Percentiles rank a stretch among this genome's conserved stretches.
phyloP scores from a whole-genome alignment of 2,329 filamentous ascomycete species.

The Xylariaceae sp. region DNA sequence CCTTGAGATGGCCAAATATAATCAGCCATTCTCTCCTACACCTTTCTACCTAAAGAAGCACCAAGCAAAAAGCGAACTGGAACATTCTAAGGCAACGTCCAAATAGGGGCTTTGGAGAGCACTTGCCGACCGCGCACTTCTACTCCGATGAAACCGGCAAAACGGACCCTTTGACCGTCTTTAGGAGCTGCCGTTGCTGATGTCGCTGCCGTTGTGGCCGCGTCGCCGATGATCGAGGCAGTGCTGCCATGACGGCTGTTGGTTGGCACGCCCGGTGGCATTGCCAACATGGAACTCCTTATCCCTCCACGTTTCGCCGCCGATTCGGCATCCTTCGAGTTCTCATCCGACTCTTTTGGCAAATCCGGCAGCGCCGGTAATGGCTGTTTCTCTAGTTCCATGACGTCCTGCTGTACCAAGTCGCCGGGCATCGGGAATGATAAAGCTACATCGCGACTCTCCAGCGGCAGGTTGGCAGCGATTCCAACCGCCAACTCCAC shows the following conservation, averaged over 20 bases:
- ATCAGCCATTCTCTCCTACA: not conserved
- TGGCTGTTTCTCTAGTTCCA: conserved; percentile 77
- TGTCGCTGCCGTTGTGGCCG: conserved; percentile 30
- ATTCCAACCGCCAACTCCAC: conserved; percentile 85
- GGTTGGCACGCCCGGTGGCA: conserved; percentile 28
- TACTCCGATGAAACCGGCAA: conserved; percentile 68
- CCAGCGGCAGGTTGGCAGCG: conserved; percentile 77
- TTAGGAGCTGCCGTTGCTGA: conserved; percentile 34
- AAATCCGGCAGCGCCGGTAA: conserved; percentile 53
- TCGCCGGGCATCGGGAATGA: conserved; percentile 78
- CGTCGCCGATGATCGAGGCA: conserved; percentile 39
- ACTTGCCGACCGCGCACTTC: conserved; percentile 74
- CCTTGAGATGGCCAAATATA: not conserved
- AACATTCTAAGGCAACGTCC: conserved; percentile 43
- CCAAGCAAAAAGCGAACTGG: not conserved
- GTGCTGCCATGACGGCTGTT: conserved; percentile 34
- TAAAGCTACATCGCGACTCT: conserved; percentile 85
- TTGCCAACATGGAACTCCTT: conserved; percentile 45
- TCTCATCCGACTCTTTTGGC: conserved; percentile 36
- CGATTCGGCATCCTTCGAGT: conserved; percentile 38
- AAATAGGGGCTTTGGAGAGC: conserved; percentile 70
- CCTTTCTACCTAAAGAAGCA: not conserved
- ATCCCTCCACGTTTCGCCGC: conserved; percentile 38
- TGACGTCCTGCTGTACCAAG: conserved; percentile 62
- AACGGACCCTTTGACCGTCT: conserved; percentile 57